Percentiles rank a stretch among this genome's conserved stretches.
phyloP scores from a whole-genome alignment of 805 yeast species.

The Myxozyma monticola region DNA sequence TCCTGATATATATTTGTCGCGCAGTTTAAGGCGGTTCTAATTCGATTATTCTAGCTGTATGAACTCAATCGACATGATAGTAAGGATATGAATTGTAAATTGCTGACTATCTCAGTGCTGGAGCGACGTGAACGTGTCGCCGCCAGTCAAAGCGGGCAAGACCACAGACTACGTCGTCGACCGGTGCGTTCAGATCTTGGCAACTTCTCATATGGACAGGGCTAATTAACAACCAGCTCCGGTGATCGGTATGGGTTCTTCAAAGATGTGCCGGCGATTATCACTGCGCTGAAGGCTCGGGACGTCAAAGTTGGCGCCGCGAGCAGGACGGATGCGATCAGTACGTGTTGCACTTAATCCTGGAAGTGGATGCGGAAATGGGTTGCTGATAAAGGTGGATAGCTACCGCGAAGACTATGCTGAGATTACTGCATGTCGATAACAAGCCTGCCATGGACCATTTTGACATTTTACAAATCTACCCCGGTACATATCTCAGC shows the following conservation, averaged over 20 bases:
- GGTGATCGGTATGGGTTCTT: constrained; percentile 62
- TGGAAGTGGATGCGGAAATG: background rate
- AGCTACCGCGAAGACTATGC: constrained; percentile 59
- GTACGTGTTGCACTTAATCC: background rate
- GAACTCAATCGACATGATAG: background rate
- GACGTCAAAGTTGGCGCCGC: constrained; percentile 64
- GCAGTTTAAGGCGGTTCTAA: constrained; percentile 1
- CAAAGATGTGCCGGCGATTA: constrained; percentile 65
- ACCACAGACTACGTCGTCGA: constrained; percentile 49
- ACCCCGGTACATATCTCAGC: constrained; percentile 46
- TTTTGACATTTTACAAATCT: constrained; percentile 68
- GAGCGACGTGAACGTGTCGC: constrained; percentile 72
- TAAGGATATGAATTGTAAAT: background rate
- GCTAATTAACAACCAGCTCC: constrained; percentile 28
- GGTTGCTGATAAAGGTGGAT: background rate
- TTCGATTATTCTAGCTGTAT: constrained; percentile 12
- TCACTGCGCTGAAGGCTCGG: constrained; percentile 51
- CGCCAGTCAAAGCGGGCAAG: constrained; percentile 50
- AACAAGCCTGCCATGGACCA: constrained; percentile 52
- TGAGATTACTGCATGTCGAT: constrained; percentile 54
- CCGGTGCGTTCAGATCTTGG: constrained; percentile 27
- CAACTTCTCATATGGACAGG: background rate
- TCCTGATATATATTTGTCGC: background rate
- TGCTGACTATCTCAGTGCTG: constrained; percentile 46
- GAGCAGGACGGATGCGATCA: constrained; percentile 64